Evolutionary conservation across 1,284 basidiomycete species (phyloP).

Genomic region (Ganoderma sinense): DNA sequence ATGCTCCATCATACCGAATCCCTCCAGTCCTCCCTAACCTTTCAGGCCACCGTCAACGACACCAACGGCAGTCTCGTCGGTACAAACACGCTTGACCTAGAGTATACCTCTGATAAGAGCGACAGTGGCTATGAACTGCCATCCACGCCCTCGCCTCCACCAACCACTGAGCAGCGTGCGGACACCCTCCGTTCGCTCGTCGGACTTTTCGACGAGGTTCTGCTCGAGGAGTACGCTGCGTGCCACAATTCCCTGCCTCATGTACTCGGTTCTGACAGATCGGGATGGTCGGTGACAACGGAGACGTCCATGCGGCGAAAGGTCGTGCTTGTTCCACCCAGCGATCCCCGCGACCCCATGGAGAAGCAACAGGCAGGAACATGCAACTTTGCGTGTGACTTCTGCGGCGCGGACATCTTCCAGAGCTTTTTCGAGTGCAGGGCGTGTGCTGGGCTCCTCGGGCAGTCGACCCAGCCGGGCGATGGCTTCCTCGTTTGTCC

Average conservation of each 20-base stretch:
- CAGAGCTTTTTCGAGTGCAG: slow-evolving; percentile 79
- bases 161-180: background rate
- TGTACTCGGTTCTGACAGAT: slow-evolving; percentile 17
- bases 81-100: background rate
- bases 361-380: slow-evolving; percentile 7
- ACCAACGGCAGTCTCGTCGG: background rate
- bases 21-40: slow-evolving; percentile 30
- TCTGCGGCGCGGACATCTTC: slow-evolving; percentile 80
- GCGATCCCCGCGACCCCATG: background rate
- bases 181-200: background rate
- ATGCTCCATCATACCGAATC: slow-evolving; percentile 49
- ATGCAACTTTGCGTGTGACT: slow-evolving; percentile 66
- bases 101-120: background rate
- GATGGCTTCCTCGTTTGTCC: slow-evolving; percentile 67
- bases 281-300: slow-evolving; percentile 15
- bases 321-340: slow-evolving; percentile 10
- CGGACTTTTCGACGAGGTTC: slow-evolving; percentile 62
- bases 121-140: background rate
- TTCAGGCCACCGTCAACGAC: background rate
- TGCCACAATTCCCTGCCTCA: slow-evolving; percentile 43
- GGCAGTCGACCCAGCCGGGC: slow-evolving; percentile 33
- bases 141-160: background rate
- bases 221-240: slow-evolving; percentile 60
- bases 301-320: background rate
- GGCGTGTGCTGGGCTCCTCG: slow-evolving; percentile 43